A percentile compares a stretch with the other conserved stretches of the same genome.
These are phyloP conservation scores for Rhinocladiella similis DNA, from an alignment of 2,329 filamentous ascomycete genomes.

Conservation along the genomic window DNA sequence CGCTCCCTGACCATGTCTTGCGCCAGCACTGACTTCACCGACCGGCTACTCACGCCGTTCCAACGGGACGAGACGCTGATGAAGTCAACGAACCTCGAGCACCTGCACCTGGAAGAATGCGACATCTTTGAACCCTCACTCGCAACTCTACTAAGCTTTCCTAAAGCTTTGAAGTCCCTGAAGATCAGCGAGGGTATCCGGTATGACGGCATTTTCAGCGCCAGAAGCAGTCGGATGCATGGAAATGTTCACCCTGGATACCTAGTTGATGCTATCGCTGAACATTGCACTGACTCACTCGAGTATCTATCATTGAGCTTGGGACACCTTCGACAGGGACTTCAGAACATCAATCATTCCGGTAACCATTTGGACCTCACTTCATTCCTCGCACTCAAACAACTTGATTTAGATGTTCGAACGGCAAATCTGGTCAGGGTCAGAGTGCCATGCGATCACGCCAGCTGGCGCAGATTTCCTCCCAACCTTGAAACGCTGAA, in stretches of 20 bases:
- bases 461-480: constrained; percentile 25
- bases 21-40: constrained; percentile 28
- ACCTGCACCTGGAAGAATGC: constrained; percentile 30
- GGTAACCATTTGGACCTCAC: constrained; percentile 26
- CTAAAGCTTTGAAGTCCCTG: constrained; percentile 26
- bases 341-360: constrained; percentile 20
- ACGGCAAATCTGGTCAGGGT: constrained; percentile 25
- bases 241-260: constrained; percentile 26
- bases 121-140: constrained; percentile 27
- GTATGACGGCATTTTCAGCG: constrained; percentile 26
- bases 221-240: constrained; percentile 26
- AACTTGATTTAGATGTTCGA: constrained; percentile 25
- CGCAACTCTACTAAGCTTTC: constrained; percentile 25
- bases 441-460: constrained; percentile 24
- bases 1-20: constrained; percentile 30
- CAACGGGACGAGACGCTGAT: constrained; percentile 19
- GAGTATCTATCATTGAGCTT: constrained; percentile 26
- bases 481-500: constrained; percentile 28
- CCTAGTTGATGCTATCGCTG: constrained; percentile 24
- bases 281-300: constrained; percentile 22
- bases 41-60: constrained; percentile 16
- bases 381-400: constrained; percentile 21
- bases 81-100: constrained; percentile 25
- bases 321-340: constrained; percentile 21
- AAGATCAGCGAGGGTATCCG: constrained; percentile 30